Conservation (phyloP, 768 basidiomycete genomes). For the Ramaria sp. region DNA sequence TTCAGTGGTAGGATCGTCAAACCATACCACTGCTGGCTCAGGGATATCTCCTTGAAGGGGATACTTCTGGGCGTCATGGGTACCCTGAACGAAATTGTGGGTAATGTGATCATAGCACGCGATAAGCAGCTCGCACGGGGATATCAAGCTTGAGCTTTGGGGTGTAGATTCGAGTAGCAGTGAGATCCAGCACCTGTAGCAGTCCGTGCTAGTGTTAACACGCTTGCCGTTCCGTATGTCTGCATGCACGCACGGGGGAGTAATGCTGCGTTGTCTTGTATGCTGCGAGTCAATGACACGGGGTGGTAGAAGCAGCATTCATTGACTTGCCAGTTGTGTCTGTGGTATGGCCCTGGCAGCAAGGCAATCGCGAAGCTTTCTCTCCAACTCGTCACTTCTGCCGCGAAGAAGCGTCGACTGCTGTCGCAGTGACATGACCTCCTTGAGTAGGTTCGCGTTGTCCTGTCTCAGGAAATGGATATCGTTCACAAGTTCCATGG, state of each 20-base stretch:
- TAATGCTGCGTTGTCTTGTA: not conserved
- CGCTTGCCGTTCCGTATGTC: not conserved
- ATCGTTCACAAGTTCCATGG: slow-evolving; percentile 2
- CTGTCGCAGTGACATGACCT: slow-evolving; percentile 1
- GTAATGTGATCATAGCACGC: too few species aligned
- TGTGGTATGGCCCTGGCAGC: not conserved
- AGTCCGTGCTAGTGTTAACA: not conserved
- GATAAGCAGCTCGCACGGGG: too few species aligned
- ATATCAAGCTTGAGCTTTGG: too few species aligned
- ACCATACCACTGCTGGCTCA: not conserved
- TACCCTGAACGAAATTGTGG: too few species aligned
- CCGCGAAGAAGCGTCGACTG: not conserved
- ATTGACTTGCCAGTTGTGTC: not conserved
- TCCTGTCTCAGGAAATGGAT: not conserved
- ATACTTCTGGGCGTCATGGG: not conserved
- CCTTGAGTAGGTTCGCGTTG: slow-evolving; percentile 2
- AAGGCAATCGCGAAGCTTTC: not conserved
- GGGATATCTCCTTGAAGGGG: not conserved
- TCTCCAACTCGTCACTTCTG: slow-evolving; percentile 4
- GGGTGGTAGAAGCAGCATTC: not conserved
- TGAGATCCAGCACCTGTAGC: too few species aligned
- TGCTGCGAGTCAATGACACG: not conserved
- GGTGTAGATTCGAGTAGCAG: too few species aligned
- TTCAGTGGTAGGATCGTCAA: not conserved
- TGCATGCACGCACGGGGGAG: too few species aligned